A percentile compares a stretch with the other conserved stretches of the same genome.
Evolutionary conservation across 2,329 filamentous ascomycete genomes (phyloP).

Genomic region (Simplicillium aogashimaense): DNA sequence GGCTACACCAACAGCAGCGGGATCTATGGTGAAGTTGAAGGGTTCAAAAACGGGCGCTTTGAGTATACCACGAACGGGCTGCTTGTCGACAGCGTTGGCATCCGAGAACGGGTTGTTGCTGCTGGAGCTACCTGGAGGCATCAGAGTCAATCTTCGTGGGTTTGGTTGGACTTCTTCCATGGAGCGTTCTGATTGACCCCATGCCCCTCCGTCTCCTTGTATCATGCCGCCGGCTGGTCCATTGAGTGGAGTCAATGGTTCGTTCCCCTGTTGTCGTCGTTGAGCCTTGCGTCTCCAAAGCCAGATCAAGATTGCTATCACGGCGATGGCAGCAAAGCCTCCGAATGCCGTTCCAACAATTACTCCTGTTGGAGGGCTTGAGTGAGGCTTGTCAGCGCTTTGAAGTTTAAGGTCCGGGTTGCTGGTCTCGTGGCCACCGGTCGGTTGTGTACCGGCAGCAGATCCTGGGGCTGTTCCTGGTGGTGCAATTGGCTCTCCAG

Average conservation of each 20-base stretch:
- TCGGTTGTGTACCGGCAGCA: no score
- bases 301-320: conserved; percentile 41
- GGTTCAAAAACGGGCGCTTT: conserved; percentile 12
- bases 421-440: no score
- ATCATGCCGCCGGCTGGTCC: no score
- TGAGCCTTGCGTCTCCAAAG: conserved; percentile 32
- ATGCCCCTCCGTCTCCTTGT: no score
- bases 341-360: conserved; percentile 44
- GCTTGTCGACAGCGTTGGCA: conserved; percentile 27
- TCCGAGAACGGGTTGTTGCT: conserved; percentile 38
- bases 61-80: conserved; percentile 22
- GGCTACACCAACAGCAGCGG: conserved; percentile 22
- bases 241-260: conserved; percentile 9
- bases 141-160: background rate
- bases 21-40: conserved; percentile 29
- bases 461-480: no score
- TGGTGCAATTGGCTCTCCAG: no score
- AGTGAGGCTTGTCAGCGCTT: background rate
- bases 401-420: background rate
- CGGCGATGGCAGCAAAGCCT: conserved; percentile 27
- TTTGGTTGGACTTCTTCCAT: conserved; percentile 5
- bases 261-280: conserved; percentile 31
- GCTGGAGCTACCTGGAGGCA: no score
- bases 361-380: conserved; percentile 17
- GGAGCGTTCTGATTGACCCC: no score